Percentiles rank a stretch among this genome's conserved stretches.
phyloP scores from a whole-genome alignment of 352 stramenopile species.

The Saprolegnia diclina region DNA sequence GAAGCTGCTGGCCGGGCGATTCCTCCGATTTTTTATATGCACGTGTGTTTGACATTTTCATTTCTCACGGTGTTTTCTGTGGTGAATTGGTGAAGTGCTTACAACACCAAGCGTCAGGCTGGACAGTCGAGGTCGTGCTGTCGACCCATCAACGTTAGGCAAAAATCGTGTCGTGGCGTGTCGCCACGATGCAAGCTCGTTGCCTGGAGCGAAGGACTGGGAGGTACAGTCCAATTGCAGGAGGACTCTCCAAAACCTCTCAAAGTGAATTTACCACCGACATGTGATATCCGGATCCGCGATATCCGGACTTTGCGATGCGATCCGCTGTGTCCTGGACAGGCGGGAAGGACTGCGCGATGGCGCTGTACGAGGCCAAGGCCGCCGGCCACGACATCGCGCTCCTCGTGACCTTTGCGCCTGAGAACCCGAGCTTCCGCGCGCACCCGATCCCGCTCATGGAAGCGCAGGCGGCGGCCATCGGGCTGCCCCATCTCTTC shows the following conservation, averaged over 20 bases:
- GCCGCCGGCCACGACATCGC: slow-evolving; percentile 30
- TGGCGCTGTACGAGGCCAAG: slow-evolving; percentile 33
- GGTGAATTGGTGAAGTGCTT: neutral
- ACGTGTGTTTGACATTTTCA: neutral
- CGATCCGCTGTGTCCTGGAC: slow-evolving; percentile 37
- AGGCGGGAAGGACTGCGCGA: slow-evolving; percentile 46
- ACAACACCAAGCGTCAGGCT: too few species aligned
- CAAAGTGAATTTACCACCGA: too few species aligned
- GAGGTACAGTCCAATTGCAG: too few species aligned
- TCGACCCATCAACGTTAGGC: too few species aligned
- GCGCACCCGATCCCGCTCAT: slow-evolving; percentile 39
- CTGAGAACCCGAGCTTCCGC: slow-evolving; percentile 30
- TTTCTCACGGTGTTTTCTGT: neutral
- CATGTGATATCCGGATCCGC: too few species aligned
- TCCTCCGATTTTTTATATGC: neutral
- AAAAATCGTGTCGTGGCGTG: too few species aligned
- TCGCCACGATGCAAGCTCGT: too few species aligned
- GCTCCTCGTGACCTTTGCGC: slow-evolving; percentile 31
- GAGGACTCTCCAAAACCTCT: too few species aligned
- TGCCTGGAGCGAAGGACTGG: too few species aligned
- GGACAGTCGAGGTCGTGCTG: too few species aligned
- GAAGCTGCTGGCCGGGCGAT: slow-evolving; percentile 3
- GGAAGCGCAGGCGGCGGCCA: slow-evolving; percentile 33
- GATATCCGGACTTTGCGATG: too few species aligned
- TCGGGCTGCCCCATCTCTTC: slow-evolving; percentile 32